Evolutionary conservation across 2,329 filamentous ascomycete genomes (phyloP), one percentile per base, ranked within the genome.

Genomic region (Penicillium sp.): DNA sequence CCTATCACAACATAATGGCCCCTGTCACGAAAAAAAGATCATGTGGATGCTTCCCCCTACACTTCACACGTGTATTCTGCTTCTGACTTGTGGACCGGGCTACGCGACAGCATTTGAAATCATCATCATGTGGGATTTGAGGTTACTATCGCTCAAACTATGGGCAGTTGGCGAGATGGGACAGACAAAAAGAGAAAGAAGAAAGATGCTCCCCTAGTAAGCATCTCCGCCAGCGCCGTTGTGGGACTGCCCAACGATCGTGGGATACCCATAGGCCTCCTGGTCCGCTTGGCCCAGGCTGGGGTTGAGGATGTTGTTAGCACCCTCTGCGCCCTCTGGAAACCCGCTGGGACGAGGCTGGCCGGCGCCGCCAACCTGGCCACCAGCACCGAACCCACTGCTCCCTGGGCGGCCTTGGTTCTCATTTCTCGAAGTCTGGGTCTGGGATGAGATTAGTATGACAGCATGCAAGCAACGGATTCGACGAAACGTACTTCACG

Each of bases 401-500:
- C 73, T 74, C 47, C 73, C 62, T 52, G 76, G 76, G 64, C 80
- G 78, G 68, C 76, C 77, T 69, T 82, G 80, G 66, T 80, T 81
- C 53, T 80, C 77, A 47, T 83, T 83, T 59, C 85, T 78, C 70
- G 86, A 85, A 59, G 88, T 86, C 73, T 93, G 85, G 57, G 86
- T 89, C 84, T 91, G 73, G 67, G 8, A 28, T 33, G 1, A 69
- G 75, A 71, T 76, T 66, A 75, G 66, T 36, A 36, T 45, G n/a
- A 24, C 27, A 42, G 32, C 27, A 28, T 39, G 37, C 33, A 47
- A 11, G 26, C 35, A 54, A 63, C 63, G 57, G 57, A 56, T 57
- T 63, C 53, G 69, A 37, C 3, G 18, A 12, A n/a, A 78, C 86
- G 82, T 80, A 97, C 93, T 81, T 98, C 93, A 70, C 93, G 85